A percentile compares a stretch with the other conserved stretches of the same genome.
Evolutionary conservation across 108 stramenopile genomes (phyloP).

Genomic region (Aureococcus anophagefferens): DNA sequence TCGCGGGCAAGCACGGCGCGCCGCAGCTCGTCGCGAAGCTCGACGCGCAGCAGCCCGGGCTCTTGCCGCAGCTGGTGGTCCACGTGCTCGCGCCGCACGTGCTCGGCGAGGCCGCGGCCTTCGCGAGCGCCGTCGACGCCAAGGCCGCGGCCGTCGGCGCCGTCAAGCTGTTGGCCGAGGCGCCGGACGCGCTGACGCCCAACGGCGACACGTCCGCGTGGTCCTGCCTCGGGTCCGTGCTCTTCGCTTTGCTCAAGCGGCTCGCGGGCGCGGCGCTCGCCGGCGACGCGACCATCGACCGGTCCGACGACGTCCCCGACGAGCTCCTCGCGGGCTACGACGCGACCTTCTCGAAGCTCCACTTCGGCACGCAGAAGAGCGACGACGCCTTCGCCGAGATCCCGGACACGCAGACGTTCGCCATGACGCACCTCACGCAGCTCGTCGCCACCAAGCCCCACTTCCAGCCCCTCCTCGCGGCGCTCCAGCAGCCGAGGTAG

Average conservation of each 20-base stretch:
- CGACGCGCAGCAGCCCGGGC: conserved; percentile 50
- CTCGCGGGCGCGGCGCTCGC: conserved; percentile 25
- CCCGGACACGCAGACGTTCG: conserved; percentile 15
- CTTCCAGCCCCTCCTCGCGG: not conserved
- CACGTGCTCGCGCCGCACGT: conserved; percentile 64
- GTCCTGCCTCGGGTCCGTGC: conserved; percentile 31
- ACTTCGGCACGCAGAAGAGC: conserved; percentile 48
- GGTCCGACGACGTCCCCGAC: conserved; percentile 39
- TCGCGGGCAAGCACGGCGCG: conserved; percentile 57
- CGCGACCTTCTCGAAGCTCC: conserved; percentile 57
- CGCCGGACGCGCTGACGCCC: conserved; percentile 48
- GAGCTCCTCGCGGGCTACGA: conserved; percentile 47
- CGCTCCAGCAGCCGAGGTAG: not conserved
- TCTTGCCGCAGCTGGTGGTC: conserved; percentile 45
- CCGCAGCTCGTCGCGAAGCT: conserved; percentile 38
- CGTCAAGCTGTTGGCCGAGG: conserved; percentile 54
- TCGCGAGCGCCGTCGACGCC: conserved; percentile 49
- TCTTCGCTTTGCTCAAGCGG: no score
- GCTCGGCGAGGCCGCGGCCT: conserved; percentile 16
- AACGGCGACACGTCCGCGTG: conserved; percentile 43
- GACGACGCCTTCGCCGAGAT: conserved; percentile 63
- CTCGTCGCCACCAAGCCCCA: not conserved
- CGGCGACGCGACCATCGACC: conserved; percentile 20
- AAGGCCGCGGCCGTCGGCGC: conserved; percentile 64
- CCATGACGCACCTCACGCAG: not conserved